phyloP scores from a whole-genome alignment of 257 asterid species.

The Phtheirospermum japonicum region DNA sequence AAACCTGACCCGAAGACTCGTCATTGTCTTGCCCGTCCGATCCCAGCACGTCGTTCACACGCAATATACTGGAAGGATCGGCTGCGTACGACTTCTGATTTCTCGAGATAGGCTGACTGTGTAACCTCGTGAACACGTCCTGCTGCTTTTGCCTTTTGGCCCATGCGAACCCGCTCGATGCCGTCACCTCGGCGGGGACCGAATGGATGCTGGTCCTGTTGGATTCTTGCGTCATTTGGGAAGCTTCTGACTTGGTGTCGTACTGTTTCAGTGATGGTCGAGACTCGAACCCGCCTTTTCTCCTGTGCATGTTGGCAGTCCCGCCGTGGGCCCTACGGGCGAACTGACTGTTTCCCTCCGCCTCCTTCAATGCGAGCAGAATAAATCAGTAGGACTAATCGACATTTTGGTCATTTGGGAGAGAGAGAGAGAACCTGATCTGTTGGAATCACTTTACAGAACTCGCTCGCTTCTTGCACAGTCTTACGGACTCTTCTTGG shows the following conservation, averaged over 20 bases:
- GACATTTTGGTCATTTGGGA: too few relatives aligned
- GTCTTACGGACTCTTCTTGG: constrained; percentile 51
- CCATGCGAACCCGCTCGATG: constrained; percentile 51
- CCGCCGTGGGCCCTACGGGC: constrained; percentile 35
- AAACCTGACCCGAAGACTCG: constrained; percentile 28
- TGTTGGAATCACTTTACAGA: constrained; percentile 40
- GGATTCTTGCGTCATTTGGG: constrained; percentile 60
- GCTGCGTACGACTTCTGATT: constrained; percentile 28
- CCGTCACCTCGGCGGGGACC: constrained; percentile 50
- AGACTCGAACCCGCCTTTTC: constrained; percentile 46
- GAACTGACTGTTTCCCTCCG: constrained; percentile 30
- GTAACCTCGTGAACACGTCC: constrained; percentile 42
- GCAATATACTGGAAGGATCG: constrained; percentile 32
- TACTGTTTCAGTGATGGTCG: constrained; percentile 42
- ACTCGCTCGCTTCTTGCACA: constrained; percentile 55
- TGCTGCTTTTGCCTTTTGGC: constrained; percentile 51
- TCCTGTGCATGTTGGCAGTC: constrained; percentile 26
- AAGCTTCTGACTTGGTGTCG: constrained; percentile 69
- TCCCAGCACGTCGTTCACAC: constrained; percentile 26
- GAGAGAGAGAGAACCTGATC: constrained; percentile 47
- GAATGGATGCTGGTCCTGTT: constrained; percentile 49
- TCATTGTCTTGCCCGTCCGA: constrained; percentile 37
- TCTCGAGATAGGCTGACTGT: constrained; percentile 35
- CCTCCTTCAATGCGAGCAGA: constrained; percentile 57
- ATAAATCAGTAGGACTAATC: too few relatives aligned